Evolutionary conservation across 2,329 filamentous ascomycete genomes (phyloP).

Genomic region (Didymellaceae sp.): DNA sequence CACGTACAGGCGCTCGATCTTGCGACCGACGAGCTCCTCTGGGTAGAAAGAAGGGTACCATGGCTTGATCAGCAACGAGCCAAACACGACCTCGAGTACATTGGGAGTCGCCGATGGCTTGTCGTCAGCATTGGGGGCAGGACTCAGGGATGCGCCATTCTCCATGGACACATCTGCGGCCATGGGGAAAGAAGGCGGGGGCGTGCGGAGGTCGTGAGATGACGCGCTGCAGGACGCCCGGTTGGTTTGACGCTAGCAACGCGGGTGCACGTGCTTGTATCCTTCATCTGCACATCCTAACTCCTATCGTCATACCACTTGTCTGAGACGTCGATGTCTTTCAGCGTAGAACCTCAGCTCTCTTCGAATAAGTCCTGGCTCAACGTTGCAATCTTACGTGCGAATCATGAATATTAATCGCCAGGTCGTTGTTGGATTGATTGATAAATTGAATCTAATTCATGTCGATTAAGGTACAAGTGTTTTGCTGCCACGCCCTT

Average conservation of each 20-base stretch:
- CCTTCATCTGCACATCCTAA: not conserved
- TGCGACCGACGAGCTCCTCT: conserved; percentile 63
- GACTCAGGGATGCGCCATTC: conserved; percentile 13
- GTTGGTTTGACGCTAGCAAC: conserved; percentile 5
- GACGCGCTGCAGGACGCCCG: conserved; percentile 6
- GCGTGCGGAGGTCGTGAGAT: conserved; percentile 1
- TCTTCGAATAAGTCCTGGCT: too few relatives aligned
- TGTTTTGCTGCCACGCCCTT: too few relatives aligned
- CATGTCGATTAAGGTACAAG: too few relatives aligned
- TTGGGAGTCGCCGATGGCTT: conserved; percentile 62
- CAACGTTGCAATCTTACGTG: too few relatives aligned
- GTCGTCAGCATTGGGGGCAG: conserved; percentile 2
- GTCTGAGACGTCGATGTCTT: too few relatives aligned
- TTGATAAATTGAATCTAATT: too few relatives aligned
- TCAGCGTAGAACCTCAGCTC: too few relatives aligned
- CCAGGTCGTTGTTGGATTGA: too few relatives aligned
- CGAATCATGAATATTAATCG: too few relatives aligned
- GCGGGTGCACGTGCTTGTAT: conserved; percentile 6
- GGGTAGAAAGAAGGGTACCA: conserved; percentile 94
- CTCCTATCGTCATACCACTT: too few relatives aligned
- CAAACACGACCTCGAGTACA: conserved; percentile 85
- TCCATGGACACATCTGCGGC: conserved; percentile 19
- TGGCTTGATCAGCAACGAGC: conserved; percentile 81
- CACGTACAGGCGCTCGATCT: conserved; percentile 71
- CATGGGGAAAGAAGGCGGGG: conserved; percentile 9